Conservation (phyloP, 139 green algal genomes). For the Ettlia oleoabundans region DNA sequence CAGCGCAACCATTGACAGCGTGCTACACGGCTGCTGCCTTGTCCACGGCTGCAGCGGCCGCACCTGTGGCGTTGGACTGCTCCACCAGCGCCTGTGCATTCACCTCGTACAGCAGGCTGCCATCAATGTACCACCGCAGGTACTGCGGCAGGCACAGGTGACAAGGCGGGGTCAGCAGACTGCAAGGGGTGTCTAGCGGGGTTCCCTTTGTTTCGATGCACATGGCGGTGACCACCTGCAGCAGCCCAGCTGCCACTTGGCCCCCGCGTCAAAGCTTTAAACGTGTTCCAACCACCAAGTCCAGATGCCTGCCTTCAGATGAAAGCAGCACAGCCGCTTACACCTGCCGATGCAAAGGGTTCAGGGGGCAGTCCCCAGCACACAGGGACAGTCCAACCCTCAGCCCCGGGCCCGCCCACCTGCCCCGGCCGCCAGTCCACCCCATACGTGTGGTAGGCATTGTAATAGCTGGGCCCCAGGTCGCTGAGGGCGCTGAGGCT, state of each 20-base stretch:
- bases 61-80: slow-evolving; percentile 22
- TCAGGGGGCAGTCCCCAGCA: too few species aligned
- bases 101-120: slow-evolving; percentile 40
- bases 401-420: too few species aligned
- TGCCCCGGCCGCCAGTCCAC: slow-evolving; percentile 50
- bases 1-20: too few species aligned
- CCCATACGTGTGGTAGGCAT: slow-evolving; percentile 42
- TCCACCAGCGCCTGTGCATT: slow-evolving; percentile 40
- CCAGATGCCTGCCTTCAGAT: too few species aligned
- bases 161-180: neutral
- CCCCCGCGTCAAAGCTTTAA: too few species aligned
- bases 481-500: slow-evolving; percentile 27
- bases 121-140: slow-evolving; percentile 54
- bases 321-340: too few species aligned
- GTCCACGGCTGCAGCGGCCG: too few species aligned
- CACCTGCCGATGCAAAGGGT: too few species aligned
- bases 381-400: neutral
- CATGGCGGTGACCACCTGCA: too few species aligned
- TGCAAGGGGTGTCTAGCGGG: neutral
- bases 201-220: too few species aligned
- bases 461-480: slow-evolving; percentile 15
- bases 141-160: slow-evolving; percentile 16
- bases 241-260: neutral
- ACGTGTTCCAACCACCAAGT: too few species aligned
- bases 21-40: too few species aligned